These are phyloP conservation scores for Wickerhamia fluorescens DNA, from an alignment of 805 yeast species.

Conservation along the genomic window DNA sequence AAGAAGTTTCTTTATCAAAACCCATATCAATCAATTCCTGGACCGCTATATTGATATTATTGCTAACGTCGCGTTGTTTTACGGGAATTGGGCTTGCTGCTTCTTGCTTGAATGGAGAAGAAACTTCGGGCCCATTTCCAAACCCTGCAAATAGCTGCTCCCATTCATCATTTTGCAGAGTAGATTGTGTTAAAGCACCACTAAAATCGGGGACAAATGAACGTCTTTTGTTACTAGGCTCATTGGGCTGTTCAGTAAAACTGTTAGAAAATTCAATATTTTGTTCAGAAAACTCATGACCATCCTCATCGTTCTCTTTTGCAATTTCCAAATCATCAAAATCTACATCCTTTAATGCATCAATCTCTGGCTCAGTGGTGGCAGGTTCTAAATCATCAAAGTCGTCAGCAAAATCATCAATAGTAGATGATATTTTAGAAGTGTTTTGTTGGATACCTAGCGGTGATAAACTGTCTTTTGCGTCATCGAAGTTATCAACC, in stretches of 20 bases:
- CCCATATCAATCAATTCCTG: constrained; percentile 87
- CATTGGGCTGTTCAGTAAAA: constrained; percentile 14
- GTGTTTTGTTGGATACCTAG: too few relatives aligned
- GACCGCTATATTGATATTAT: constrained; percentile 48
- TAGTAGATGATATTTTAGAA: too few relatives aligned
- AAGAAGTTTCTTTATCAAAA: constrained; percentile 58
- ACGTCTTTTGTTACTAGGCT: constrained; percentile 2
- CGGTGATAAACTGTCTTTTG: constrained; percentile 21
- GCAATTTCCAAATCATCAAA: constrained; percentile 34
- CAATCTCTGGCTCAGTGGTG: constrained; percentile 4
- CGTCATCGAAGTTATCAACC: constrained; percentile 27
- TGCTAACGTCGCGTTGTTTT: constrained; percentile 26
- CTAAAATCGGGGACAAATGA: constrained; percentile 8
- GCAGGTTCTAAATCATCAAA: constrained; percentile 36
- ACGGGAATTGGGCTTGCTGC: constrained; percentile 8
- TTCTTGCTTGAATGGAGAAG: constrained; percentile 4
- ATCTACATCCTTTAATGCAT: constrained; percentile 21
- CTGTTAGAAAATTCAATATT: constrained; percentile 20
- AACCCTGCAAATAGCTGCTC: constrained; percentile 89
- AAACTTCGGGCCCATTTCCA: constrained; percentile 53
- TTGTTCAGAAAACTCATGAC: constrained; percentile 20
- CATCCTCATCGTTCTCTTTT: constrained; percentile 15
- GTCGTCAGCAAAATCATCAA: constrained; percentile 29
- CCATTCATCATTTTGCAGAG: constrained; percentile 68
- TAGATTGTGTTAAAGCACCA: constrained; percentile 5